Evolutionary conservation across 805 yeast genomes (phyloP).

Genomic region (Lachancea kluyveri): DNA sequence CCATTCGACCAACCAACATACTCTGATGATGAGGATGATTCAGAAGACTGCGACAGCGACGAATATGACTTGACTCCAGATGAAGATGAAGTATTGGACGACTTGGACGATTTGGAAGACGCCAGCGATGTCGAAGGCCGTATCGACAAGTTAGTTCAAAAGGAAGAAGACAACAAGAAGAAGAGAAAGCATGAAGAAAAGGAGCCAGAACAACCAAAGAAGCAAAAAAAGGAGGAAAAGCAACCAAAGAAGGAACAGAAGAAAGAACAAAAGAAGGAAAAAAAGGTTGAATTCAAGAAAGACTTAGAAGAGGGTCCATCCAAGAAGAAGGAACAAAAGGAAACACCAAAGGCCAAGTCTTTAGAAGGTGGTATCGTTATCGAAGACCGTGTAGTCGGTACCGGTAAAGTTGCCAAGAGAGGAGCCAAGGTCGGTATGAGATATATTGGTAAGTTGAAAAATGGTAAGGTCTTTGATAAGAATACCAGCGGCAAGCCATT

Average conservation of each 20-base stretch:
- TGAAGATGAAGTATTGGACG: constrained; percentile 43
- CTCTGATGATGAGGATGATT: constrained; percentile 45
- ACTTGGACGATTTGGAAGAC: constrained; percentile 58
- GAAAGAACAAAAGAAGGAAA: constrained; percentile 40
- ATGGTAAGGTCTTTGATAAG: constrained; percentile 95
- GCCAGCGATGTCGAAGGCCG: constrained; percentile 66
- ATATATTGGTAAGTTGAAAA: constrained; percentile 95
- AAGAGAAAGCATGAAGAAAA: constrained; percentile 31
- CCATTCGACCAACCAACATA: constrained; percentile 59
- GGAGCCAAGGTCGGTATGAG: constrained; percentile 93
- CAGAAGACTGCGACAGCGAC: constrained; percentile 33
- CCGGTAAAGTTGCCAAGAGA: constrained; percentile 80
- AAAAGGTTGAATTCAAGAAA: constrained; percentile 83
- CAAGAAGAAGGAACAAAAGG: constrained; percentile 33
- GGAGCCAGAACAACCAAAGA: constrained; percentile 28
- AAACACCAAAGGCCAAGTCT: constrained; percentile 66
- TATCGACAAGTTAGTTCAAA: constrained; percentile 68
- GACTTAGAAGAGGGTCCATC: constrained; percentile 95
- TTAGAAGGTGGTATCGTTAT: constrained; percentile 88
- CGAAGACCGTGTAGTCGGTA: constrained; percentile 89
- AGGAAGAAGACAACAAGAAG: constrained; percentile 41
- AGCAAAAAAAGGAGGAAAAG: constrained; percentile 21
- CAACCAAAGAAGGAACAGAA: constrained; percentile 27
- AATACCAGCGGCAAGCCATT: constrained; percentile 98
- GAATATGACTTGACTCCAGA: constrained; percentile 40